Evolutionary conservation across 495 filamentous ascomycete genomes (phyloP).

Genomic region (Ascobolus immersus): DNA sequence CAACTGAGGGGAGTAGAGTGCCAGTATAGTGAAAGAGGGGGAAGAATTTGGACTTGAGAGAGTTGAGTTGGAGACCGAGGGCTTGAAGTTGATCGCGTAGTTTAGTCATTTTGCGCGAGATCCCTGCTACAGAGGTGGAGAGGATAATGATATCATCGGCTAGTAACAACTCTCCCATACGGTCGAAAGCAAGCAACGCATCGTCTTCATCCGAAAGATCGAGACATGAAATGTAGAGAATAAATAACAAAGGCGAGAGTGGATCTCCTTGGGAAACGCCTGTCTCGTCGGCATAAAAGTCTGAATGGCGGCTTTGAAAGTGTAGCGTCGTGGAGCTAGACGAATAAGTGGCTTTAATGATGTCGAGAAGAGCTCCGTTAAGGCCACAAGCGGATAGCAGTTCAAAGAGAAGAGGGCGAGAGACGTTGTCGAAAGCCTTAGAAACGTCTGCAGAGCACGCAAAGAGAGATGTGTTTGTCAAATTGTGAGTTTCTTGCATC

Average conservation of each 20-base stretch:
- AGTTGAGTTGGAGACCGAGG: too few species aligned
- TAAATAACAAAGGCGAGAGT: constrained; percentile 1
- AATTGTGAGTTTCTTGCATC: background rate
- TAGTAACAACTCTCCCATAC: background rate
- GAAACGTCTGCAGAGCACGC: background rate
- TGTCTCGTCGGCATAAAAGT: background rate
- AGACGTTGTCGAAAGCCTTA: background rate
- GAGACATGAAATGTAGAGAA: constrained; percentile 1
- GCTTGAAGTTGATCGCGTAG: too few species aligned
- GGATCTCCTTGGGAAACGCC: constrained; percentile 3
- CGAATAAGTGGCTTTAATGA: background rate
- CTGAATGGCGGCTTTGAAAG: background rate
- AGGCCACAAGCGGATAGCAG: background rate
- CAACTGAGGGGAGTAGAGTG: too few species aligned
- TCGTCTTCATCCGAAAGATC: background rate
- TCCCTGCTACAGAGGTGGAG: background rate
- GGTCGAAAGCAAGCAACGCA: background rate
- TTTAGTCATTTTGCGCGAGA: too few species aligned
- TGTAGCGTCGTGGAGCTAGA: background rate
- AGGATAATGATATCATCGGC: background rate
- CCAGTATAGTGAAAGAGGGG: too few species aligned
- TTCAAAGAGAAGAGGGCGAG: background rate
- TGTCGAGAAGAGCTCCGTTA: background rate
- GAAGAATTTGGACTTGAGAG: too few species aligned
- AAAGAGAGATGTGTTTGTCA: background rate